Evolutionary conservation across 2,329 filamentous ascomycete genomes (phyloP).

Genomic region (Fusarium musae): DNA sequence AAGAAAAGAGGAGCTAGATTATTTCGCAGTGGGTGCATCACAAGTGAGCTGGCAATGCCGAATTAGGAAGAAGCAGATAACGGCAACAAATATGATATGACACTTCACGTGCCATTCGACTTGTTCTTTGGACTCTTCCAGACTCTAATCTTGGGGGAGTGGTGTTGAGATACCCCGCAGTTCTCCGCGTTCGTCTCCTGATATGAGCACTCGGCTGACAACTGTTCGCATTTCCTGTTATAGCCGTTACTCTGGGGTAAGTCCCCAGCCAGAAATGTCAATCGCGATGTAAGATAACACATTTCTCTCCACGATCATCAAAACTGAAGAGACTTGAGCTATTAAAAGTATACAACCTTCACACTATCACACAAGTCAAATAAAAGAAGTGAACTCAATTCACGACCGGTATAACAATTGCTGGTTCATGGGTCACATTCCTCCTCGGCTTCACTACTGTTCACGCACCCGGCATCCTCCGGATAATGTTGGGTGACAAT

Average conservation of each 20-base stretch:
- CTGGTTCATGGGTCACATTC: neutral
- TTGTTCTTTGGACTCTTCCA: neutral
- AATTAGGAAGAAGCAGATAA: neutral
- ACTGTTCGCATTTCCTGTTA: neutral
- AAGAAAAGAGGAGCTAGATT: neutral
- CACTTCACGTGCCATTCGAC: neutral
- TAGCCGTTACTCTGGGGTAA: neutral
- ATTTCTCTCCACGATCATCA: neutral
- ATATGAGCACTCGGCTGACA: neutral
- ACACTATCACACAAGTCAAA: neutral
- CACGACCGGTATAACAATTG: too few species aligned
- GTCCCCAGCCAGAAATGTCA: fast-evolving
- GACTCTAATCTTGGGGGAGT: neutral
- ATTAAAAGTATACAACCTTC: fast-evolving
- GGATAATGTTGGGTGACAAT: neutral
- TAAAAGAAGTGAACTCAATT: too few species aligned
- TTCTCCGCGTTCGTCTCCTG: neutral
- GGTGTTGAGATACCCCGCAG: neutral
- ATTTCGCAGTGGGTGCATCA: fast-evolving
- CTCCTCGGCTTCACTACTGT: neutral
- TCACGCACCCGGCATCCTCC: neutral
- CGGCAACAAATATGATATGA: neutral
- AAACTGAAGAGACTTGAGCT: neutral
- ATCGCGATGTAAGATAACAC: neutral
- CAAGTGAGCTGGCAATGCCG: too few species aligned